These are phyloP conservation scores for Rosa chinensis DNA, from an alignment of 306 rosid species.

Conservation along the genomic window DNA sequence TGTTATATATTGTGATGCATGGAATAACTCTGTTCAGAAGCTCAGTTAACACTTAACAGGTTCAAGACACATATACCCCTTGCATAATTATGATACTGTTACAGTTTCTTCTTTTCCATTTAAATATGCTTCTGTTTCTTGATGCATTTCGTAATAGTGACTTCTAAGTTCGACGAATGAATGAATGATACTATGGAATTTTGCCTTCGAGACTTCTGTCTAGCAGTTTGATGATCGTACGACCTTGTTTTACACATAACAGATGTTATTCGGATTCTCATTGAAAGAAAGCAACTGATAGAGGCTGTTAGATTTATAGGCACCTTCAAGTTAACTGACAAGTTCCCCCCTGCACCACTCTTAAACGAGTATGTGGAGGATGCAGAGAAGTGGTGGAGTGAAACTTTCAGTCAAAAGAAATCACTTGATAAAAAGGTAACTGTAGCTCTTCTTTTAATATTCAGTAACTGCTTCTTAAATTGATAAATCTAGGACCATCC, in stretches of 20 bases:
- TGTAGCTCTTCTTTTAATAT: conserved; percentile 2
- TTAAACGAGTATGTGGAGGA: conserved; percentile 23
- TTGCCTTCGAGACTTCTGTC: neutral
- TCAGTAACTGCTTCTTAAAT: neutral
- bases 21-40: neutral
- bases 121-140: neutral
- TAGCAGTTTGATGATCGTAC: neutral
- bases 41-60: neutral
- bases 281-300: conserved; percentile 34
- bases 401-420: neutral
- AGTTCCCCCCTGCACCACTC: conserved; percentile 39
- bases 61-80: no score
- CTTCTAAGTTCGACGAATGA: neutral
- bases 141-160: neutral
- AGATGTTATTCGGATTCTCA: conserved; percentile 50
- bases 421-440: conserved; percentile 22
- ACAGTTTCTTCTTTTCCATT: no score
- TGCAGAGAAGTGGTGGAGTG: neutral
- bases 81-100: no score
- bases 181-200: neutral
- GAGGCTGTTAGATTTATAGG: conserved; percentile 58
- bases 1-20: neutral
- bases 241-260: neutral
- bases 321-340: conserved; percentile 43
- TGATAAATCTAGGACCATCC: neutral